phyloP scores from a whole-genome alignment of 1,139 yeast genomes.

The Taphrina deformans region DNA sequence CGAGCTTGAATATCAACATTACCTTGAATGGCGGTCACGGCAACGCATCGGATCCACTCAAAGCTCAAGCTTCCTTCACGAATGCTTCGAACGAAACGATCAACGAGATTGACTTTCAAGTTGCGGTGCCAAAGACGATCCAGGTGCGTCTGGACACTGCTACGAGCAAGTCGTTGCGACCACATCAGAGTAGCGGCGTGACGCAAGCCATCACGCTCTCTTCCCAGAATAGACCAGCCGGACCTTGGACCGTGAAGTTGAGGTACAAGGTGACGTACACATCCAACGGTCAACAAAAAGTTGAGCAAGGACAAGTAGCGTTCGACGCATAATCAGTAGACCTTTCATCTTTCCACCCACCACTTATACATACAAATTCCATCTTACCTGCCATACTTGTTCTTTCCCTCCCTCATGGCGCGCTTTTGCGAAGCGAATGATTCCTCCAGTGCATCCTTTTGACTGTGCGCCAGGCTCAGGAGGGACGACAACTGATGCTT shows the following conservation, averaged over 20 bases:
- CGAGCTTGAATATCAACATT: slow-evolving; percentile 7
- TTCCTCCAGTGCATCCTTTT: slow-evolving; percentile 34
- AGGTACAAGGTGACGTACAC: slow-evolving; percentile 76
- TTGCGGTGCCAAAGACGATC: slow-evolving; percentile 80
- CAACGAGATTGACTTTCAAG: slow-evolving; percentile 61
- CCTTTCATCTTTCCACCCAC: neutral
- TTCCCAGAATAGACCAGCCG: slow-evolving; percentile 51
- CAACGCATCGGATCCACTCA: slow-evolving; percentile 26
- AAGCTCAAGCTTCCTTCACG: slow-evolving; percentile 44
- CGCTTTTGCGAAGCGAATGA: slow-evolving; percentile 30
- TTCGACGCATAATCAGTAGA: slow-evolving; percentile 10
- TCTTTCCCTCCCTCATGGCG: slow-evolving; percentile 23
- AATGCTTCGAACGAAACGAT: slow-evolving; percentile 49
- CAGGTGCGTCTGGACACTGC: slow-evolving; percentile 69
- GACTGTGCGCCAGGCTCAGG: slow-evolving; percentile 32
- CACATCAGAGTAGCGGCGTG: slow-evolving; percentile 57
- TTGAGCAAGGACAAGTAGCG: slow-evolving; percentile 26
- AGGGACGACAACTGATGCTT: slow-evolving; percentile 34
- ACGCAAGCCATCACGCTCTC: slow-evolving; percentile 59
- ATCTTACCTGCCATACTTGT: slow-evolving; percentile 26
- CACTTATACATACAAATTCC: neutral
- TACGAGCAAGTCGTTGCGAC: slow-evolving; percentile 57
- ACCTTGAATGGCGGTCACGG: slow-evolving; percentile 11
- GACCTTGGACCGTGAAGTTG: slow-evolving; percentile 55
- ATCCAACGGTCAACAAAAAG: slow-evolving; percentile 47